phyloP scores from a whole-genome alignment of 2,329 filamentous ascomycete species.

The Decorospora gaudefroyi region DNA sequence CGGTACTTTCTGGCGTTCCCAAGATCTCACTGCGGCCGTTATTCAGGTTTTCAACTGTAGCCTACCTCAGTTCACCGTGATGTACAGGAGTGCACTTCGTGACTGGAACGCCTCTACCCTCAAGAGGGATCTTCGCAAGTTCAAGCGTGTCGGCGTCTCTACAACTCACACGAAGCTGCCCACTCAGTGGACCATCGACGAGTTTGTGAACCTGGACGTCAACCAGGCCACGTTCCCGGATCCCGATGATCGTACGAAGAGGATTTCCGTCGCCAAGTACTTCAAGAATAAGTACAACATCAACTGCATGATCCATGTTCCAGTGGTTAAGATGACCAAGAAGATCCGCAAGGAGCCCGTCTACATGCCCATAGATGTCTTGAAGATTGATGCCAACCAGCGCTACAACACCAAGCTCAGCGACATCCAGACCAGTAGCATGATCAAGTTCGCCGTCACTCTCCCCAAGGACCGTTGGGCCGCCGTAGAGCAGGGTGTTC shows the following conservation, averaged over 20 bases:
- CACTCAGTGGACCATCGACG: conserved; percentile 57
- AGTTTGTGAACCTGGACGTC: conserved; percentile 52
- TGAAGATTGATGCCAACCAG: conserved; percentile 59
- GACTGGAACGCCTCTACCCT: conserved; percentile 36
- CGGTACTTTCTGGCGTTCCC: conserved; percentile 76
- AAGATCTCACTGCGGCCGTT: conserved; percentile 45
- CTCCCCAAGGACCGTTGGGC: conserved; percentile 69
- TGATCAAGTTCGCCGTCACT: conserved; percentile 94
- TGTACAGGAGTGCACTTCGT: conserved; percentile 25
- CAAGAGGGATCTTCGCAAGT: conserved; percentile 48
- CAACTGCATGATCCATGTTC: conserved; percentile 55
- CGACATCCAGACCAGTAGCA: conserved; percentile 70
- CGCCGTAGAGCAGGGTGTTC: conserved; percentile 70
- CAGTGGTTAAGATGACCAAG: conserved; percentile 63
- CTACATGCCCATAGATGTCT: conserved; percentile 61
- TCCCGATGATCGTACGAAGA: conserved; percentile 64
- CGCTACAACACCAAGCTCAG: conserved; percentile 63
- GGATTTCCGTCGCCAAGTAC: conserved; percentile 61
- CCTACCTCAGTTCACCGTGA: conserved; percentile 23
- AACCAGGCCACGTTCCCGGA: conserved; percentile 56
- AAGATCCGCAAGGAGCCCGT: conserved; percentile 49
- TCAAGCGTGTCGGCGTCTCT: conserved; percentile 50
- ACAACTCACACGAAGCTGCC: conserved; percentile 47
- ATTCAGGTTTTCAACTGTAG: conserved; percentile 35
- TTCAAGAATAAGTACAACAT: conserved; percentile 59